Base-by-base conservation (phyloP, 495 filamentous ascomycete species). In the Pseudevernia furfuracea region DNA sequence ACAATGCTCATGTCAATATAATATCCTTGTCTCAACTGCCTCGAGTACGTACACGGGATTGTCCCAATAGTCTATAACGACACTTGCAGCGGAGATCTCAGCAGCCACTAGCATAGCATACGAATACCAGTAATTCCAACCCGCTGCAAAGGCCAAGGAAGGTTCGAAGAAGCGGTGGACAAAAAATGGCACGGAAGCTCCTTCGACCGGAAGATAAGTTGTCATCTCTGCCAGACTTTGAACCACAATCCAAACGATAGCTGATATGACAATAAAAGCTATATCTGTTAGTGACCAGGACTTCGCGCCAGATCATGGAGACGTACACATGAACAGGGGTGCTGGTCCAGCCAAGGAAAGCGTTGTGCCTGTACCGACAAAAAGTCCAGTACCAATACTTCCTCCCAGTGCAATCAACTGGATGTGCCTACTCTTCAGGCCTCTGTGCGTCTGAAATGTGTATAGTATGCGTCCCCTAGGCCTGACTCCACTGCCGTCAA, bases 61-160 rank as follows among this genome's bases (percentile, higher is more conserved):
- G 12, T 14, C 49, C 91, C 91, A 96, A 63, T 85, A 89, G 61
- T 87, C 82, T 48, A 96, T 84, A 32, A 96, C 85, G 25, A 96
- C 71, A 14, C 87, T 85, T 39, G 87, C 86, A 17, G 91, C 91
- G 3, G 89, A 92, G 43, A 94, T 74, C 70, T 96, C 89, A 71
- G 90, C 91, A 5, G 91, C 89, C 9, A 89, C 85, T 56, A 88
- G 77, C 65, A 96, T 93, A 66, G 91, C 87, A 69, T 80, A 84
- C 72, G 82, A 81, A 67, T 82, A 81, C 80, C 84, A 87, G 67
- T 81, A 86, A 75, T 78, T 85, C 79, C 76, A 86, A 5, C 87
- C 87, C 8, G 87, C 70, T n/a, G 84, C 77, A 69, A 89, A 89
- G n/a, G 85, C 87, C 25, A 89, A 75, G 9, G 84, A 82, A 36